These are phyloP conservation scores for Mycena filopes DNA, from an alignment of 768 basidiomycete genomes.

Conservation along the genomic window DNA sequence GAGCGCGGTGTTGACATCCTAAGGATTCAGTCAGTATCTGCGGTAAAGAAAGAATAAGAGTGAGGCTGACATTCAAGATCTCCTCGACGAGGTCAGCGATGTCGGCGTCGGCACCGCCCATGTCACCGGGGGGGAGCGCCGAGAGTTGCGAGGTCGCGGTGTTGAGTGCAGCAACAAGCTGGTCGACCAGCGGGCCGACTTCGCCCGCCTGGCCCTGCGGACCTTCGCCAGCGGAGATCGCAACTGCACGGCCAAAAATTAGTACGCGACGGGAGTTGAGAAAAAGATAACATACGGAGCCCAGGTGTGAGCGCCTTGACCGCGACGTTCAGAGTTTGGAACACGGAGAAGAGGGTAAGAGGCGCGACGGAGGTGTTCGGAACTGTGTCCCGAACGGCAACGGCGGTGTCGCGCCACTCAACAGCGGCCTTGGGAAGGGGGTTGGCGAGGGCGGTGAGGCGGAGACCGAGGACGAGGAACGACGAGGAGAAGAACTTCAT, in stretches of 20 bases:
- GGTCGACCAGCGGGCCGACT: slow-evolving; percentile 1
- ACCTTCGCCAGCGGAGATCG: slow-evolving; percentile 1
- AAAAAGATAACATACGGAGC: neutral
- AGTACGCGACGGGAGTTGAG: neutral
- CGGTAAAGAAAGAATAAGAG: neutral
- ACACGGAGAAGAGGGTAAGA: too few relatives aligned
- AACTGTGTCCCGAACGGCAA: too few relatives aligned
- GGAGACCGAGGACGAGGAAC: too few relatives aligned
- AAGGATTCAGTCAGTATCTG: neutral
- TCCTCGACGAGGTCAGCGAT: slow-evolving; percentile 11
- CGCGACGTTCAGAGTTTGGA: too few relatives aligned
- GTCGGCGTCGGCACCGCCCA: slow-evolving; percentile 9
- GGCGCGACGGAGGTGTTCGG: too few relatives aligned
- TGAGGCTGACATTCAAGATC: neutral
- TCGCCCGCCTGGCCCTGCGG: neutral
- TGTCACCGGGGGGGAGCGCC: slow-evolving; percentile 1
- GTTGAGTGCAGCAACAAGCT: slow-evolving; percentile 14
- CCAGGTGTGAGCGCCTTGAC: neutral
- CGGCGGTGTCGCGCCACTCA: too few relatives aligned
- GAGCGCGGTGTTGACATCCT: slow-evolving; percentile 11
- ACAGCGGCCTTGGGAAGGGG: too few relatives aligned
- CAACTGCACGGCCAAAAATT: neutral
- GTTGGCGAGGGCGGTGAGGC: too few relatives aligned
- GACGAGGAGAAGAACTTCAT: too few relatives aligned
- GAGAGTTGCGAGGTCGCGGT: slow-evolving; percentile 13